Conservation (phyloP, 257 asterid species). For the Prunella vulgaris region DNA sequence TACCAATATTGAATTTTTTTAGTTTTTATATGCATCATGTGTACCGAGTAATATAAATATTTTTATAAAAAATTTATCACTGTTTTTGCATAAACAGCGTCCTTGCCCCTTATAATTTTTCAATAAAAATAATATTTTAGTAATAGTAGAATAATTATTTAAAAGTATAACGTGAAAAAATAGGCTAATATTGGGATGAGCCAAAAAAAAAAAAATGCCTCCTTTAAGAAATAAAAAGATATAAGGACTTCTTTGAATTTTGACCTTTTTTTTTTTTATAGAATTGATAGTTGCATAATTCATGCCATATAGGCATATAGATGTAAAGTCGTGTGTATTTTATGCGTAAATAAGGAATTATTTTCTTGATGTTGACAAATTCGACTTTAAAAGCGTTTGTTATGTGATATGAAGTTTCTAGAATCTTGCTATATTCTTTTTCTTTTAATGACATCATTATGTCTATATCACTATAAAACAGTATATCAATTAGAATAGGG, state of each 20-base stretch:
- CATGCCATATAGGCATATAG: background rate
- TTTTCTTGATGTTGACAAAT: background rate
- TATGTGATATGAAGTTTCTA: background rate
- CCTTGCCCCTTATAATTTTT: too few relatives aligned
- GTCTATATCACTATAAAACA: background rate
- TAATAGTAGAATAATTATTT: too few relatives aligned
- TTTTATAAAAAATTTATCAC: too few relatives aligned
- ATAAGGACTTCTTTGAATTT: background rate
- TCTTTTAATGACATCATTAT: background rate
- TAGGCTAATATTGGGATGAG: too few relatives aligned
- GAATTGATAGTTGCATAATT: background rate
- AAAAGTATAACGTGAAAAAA: too few relatives aligned
- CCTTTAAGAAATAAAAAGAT: background rate
- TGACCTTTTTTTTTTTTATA: background rate
- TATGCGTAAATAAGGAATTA: background rate
- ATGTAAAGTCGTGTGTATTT: background rate
- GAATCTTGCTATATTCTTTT: background rate
- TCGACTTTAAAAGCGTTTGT: background rate
- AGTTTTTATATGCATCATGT: too few relatives aligned
- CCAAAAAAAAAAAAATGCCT: too few relatives aligned
- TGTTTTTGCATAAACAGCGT: too few relatives aligned
- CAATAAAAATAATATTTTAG: too few relatives aligned
- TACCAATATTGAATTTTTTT: too few relatives aligned
- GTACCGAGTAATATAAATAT: too few relatives aligned
- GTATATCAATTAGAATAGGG: background rate